A percentile compares a stretch with the other conserved stretches of the same genome.
Conservation (phyloP, 1,139 yeast genomes). For the Yamadazyma membranifaciens region DNA sequence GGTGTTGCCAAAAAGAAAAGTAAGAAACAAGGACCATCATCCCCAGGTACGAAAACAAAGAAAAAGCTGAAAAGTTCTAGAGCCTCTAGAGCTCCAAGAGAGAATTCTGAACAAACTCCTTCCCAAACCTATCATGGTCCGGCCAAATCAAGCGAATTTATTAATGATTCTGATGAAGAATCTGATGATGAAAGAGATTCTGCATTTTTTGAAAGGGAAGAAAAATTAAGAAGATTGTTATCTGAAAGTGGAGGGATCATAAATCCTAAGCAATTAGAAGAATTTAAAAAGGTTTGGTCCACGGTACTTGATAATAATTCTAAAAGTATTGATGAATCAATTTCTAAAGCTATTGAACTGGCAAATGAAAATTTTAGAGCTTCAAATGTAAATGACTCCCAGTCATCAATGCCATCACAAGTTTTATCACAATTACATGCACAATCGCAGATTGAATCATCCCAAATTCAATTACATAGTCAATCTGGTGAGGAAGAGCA, state of each 20-base stretch:
- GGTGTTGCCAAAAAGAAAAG: constrained; percentile 17
- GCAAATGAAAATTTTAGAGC: constrained; percentile 22
- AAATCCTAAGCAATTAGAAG: constrained; percentile 33
- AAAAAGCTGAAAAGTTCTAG: constrained; percentile 7
- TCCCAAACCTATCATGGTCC: constrained; percentile 9
- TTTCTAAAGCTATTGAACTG: constrained; percentile 20
- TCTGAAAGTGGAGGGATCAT: constrained; percentile 42
- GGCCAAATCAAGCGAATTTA: constrained; percentile 49
- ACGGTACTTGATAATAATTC: constrained; percentile 22
- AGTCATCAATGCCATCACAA: constrained; percentile 7
- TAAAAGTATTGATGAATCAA: constrained; percentile 11
- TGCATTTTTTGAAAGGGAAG: constrained; percentile 60
- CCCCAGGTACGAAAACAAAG: constrained; percentile 4
- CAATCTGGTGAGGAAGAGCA: constrained; percentile 4
- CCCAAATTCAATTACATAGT: background rate
- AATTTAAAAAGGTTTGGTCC: constrained; percentile 40
- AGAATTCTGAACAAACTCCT: background rate
- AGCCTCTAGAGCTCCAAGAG: background rate
- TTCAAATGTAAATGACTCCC: constrained; percentile 10
- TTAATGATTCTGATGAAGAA: constrained; percentile 66
- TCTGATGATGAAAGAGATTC: constrained; percentile 57
- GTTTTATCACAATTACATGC: background rate
- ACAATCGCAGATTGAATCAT: constrained; percentile 1
- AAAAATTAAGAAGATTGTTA: constrained; percentile 44
- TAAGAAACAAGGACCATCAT: constrained; percentile 3